Conservation (phyloP, 1,139 yeast species). For the Hyphopichia wangnamkhiaoensis region DNA sequence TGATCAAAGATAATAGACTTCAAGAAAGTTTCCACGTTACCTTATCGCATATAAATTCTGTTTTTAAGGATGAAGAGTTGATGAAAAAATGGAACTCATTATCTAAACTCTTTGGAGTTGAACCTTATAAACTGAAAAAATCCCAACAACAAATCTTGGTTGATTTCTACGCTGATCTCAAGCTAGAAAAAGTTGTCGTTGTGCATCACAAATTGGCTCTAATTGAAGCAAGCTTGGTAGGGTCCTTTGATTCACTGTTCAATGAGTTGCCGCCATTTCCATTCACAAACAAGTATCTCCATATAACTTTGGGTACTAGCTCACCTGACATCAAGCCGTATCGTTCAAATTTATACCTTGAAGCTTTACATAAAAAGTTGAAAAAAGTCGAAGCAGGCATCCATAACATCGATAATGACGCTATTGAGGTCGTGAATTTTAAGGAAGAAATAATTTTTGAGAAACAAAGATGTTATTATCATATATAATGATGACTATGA, state of each 20-base stretch:
- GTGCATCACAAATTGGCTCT: constrained; percentile 54
- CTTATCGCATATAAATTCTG: constrained; percentile 53
- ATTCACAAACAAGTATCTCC: constrained; percentile 52
- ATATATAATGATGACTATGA: neutral
- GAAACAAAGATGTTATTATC: constrained; percentile 3
- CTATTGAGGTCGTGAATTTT: constrained; percentile 1
- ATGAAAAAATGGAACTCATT: constrained; percentile 25
- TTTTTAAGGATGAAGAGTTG: constrained; percentile 24
- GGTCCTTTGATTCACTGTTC: constrained; percentile 18
- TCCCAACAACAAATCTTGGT: constrained; percentile 7
- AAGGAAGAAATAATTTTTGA: neutral
- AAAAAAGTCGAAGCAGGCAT: neutral
- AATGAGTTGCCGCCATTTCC: neutral
- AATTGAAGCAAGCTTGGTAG: constrained; percentile 47
- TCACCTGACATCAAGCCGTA: constrained; percentile 47
- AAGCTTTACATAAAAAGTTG: neutral
- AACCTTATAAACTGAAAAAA: constrained; percentile 9
- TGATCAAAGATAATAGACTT: constrained; percentile 36
- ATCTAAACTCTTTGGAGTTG: constrained; percentile 11
- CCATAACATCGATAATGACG: neutral
- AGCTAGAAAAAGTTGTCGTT: constrained; percentile 49
- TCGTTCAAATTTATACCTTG: constrained; percentile 24
- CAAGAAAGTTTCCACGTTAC: constrained; percentile 78
- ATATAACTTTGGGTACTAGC: constrained; percentile 75
- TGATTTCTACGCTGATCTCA: constrained; percentile 36